These are phyloP conservation scores for Kazachstania sp. DNA, from an alignment of 1,139 yeast species.

Conservation along the genomic window DNA sequence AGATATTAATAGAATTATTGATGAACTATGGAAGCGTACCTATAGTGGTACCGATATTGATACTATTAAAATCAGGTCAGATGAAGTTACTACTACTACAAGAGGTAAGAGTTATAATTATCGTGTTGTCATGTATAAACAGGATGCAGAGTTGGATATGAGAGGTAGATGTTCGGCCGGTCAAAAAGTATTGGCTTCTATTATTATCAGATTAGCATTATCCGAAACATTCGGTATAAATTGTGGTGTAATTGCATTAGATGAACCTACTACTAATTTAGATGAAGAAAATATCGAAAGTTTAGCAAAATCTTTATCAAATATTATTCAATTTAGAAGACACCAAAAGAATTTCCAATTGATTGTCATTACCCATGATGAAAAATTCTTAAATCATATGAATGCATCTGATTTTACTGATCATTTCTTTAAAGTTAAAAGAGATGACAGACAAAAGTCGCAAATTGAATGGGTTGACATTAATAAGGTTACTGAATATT, in stretches of 20 bases:
- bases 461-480: conserved; percentile 51
- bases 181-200: conserved; percentile 89
- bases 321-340: conserved; percentile 65
- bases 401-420: conserved; percentile 83
- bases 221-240: conserved; percentile 94
- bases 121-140: conserved; percentile 91
- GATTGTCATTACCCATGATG: conserved; percentile 94
- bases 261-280: conserved; percentile 95
- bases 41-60: conserved; percentile 95
- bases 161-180: conserved; percentile 98
- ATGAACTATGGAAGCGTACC: conserved; percentile 88
- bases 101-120: conserved; percentile 77
- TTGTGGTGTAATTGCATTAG: conserved; percentile 92
- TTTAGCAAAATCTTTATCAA: conserved; percentile 69
- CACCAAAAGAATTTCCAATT: conserved; percentile 84
- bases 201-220: conserved; percentile 80
- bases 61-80: conserved; percentile 78
- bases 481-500: conserved; percentile 30
- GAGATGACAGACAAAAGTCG: conserved; percentile 77
- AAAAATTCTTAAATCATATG: conserved; percentile 76
- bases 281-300: conserved; percentile 87
- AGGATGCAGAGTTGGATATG: conserved; percentile 91
- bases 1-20: conserved; percentile 79
- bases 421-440: conserved; percentile 69
- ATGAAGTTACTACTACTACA: conserved; percentile 46